Evolutionary conservation across 345 rosid genomes (phyloP).

Genomic region (Gynandropsis gynandra): DNA sequence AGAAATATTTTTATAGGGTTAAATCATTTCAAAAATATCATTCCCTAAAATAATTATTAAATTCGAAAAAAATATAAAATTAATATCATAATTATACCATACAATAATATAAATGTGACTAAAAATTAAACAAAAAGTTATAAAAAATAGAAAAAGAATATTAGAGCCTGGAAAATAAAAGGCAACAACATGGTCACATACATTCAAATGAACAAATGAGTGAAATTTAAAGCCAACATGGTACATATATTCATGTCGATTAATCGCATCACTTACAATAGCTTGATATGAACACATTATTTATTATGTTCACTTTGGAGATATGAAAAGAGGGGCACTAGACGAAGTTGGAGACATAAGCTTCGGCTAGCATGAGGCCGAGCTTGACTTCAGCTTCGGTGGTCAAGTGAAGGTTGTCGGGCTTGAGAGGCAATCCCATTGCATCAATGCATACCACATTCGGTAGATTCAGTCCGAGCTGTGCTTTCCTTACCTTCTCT

Average conservation of each 20-base stretch:
- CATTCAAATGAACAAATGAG: too few relatives aligned
- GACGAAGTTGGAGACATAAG: slow-evolving; percentile 38
- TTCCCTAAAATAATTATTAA: too few relatives aligned
- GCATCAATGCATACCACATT: slow-evolving; percentile 74
- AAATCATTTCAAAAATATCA: too few relatives aligned
- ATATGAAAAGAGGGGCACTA: too few relatives aligned
- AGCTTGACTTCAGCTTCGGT: slow-evolving; percentile 60
- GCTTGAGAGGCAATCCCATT: slow-evolving; percentile 54
- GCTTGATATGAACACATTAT: background rate
- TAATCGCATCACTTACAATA: background rate
- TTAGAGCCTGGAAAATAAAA: background rate
- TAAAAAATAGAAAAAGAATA: background rate
- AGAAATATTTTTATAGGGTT: too few relatives aligned
- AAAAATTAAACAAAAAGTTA: too few relatives aligned
- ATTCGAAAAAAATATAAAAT: too few relatives aligned
- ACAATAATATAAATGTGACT: too few relatives aligned
- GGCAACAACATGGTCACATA: background rate
- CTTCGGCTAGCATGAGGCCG: slow-evolving; percentile 67
- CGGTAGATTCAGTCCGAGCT: slow-evolving; percentile 40
- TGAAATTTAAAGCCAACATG: too few relatives aligned
- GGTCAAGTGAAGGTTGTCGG: slow-evolving; percentile 71
- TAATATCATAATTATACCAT: too few relatives aligned
- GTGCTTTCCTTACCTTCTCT: slow-evolving; percentile 73
- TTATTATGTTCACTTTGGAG: background rate
- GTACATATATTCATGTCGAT: background rate